Percentiles rank a stretch among this genome's conserved stretches.
phyloP scores from a whole-genome alignment of 306 rosid species.

The Clitoria ternatea region DNA sequence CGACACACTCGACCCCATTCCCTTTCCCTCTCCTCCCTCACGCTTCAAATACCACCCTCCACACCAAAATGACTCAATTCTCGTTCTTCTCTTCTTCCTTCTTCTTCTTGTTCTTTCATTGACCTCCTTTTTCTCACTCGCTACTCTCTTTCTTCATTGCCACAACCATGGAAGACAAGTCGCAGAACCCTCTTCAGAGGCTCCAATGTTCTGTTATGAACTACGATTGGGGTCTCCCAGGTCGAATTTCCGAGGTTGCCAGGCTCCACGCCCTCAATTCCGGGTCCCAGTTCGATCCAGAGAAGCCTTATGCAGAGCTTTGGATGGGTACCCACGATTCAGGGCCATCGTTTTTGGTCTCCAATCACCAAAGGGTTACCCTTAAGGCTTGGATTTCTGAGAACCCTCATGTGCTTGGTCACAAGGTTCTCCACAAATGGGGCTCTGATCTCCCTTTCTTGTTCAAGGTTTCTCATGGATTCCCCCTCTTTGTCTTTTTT shows the following conservation, averaged over 20 bases:
- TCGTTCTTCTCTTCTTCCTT: background rate
- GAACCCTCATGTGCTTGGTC: slow-evolving; percentile 72
- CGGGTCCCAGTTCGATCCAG: slow-evolving; percentile 37
- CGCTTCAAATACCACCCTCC: slow-evolving; percentile 38
- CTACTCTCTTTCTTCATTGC: background rate
- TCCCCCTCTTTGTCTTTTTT: background rate
- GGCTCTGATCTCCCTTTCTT: slow-evolving; percentile 84
- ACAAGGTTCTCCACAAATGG: slow-evolving; percentile 64
- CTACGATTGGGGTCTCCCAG: slow-evolving; percentile 82
- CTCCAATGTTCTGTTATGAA: slow-evolving; percentile 67
- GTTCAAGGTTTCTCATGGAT: slow-evolving; percentile 59
- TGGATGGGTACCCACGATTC: slow-evolving; percentile 98
- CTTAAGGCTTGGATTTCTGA: slow-evolving; percentile 71
- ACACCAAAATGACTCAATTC: slow-evolving; percentile 5
- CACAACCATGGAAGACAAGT: slow-evolving; percentile 21
- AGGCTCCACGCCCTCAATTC: slow-evolving; percentile 59
- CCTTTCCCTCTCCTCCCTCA: background rate
- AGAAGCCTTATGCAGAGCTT: slow-evolving; percentile 74
- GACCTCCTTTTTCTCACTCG: background rate
- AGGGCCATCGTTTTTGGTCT: slow-evolving; percentile 67
- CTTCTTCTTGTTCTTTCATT: background rate
- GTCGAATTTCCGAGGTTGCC: slow-evolving; percentile 61
- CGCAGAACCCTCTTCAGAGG: slow-evolving; percentile 31
- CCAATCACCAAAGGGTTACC: slow-evolving; percentile 24
- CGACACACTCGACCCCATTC: background rate